phyloP scores from a whole-genome alignment of 2,329 filamentous ascomycete genomes.

The Alternaria sp. region DNA sequence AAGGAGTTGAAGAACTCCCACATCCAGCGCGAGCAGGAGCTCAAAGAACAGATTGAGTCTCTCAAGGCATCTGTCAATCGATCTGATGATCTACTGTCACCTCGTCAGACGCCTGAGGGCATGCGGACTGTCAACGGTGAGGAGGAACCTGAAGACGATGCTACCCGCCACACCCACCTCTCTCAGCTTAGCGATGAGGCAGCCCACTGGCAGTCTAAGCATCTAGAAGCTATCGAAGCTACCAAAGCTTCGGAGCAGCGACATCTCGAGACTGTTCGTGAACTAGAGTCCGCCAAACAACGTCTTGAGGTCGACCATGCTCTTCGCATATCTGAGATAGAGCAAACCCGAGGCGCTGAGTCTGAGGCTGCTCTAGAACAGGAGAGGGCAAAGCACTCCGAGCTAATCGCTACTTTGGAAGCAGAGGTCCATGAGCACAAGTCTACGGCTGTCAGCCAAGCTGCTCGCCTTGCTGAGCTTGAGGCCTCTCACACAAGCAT shows the following conservation, averaged over 20 bases:
- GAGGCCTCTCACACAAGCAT: slow-evolving; percentile 74
- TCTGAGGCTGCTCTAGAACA: slow-evolving; percentile 46
- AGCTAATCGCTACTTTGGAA: slow-evolving; percentile 65
- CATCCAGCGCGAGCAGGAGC: slow-evolving; percentile 74
- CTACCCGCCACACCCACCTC: slow-evolving; percentile 63
- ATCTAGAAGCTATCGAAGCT: slow-evolving; percentile 71
- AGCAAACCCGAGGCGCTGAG: slow-evolving; percentile 35
- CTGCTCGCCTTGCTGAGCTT: slow-evolving; percentile 72
- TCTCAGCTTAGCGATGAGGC: slow-evolving; percentile 74
- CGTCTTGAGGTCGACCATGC: slow-evolving; percentile 46
- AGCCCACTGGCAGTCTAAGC: slow-evolving; percentile 75
- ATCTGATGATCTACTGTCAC: slow-evolving; percentile 25
- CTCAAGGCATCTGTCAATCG: slow-evolving; percentile 64
- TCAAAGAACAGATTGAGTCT: slow-evolving; percentile 72
- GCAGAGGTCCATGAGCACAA: slow-evolving; percentile 83
- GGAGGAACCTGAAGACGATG: slow-evolving; percentile 29
- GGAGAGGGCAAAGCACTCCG: slow-evolving; percentile 55
- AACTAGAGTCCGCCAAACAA: slow-evolving; percentile 70
- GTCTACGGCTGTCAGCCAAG: slow-evolving; percentile 71
- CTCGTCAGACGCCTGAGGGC: slow-evolving; percentile 15
- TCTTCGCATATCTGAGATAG: slow-evolving; percentile 37
- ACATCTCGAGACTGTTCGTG: slow-evolving; percentile 73
- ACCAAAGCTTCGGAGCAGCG: slow-evolving; percentile 76
- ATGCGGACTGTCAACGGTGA: slow-evolving; percentile 8
- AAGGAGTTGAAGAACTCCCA: slow-evolving; percentile 75